Base-by-base conservation (phyloP, 345 rosid genomes). In the Murraya paniculata region DNA sequence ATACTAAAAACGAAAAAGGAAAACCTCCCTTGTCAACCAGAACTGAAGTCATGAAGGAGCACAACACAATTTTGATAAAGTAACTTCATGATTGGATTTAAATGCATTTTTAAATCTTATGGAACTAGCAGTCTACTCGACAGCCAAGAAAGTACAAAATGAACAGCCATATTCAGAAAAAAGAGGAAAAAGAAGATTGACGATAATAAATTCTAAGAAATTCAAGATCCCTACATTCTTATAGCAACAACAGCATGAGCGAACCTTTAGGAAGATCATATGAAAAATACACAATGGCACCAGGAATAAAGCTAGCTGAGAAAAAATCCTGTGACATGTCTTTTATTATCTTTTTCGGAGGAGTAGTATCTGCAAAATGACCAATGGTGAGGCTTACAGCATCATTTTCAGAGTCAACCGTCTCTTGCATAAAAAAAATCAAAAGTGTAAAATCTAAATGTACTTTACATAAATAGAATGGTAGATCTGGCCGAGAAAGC, bases 231-330 rank as follows among this genome's bases (percentile, higher is more conserved):
- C 57, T 13, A 25, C 16, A 39, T 14, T 68, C 24, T 72, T 56
- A 56, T 21, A 18, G 8, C 50, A 73, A 25, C 18, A 8, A 71
- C 74, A 66, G 27, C 22, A 77, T n/a, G 64, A 25, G 77, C 88
- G 77, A 80, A 91, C 97, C 94, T 84, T 87, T 88, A 7, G 92
- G 90, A 33, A 79, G 73, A 79, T 91, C 88, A 71, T 88, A 87
- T 58, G 94, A 89, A 77, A 93, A 96, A 82, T 96, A 92, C 60
- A 94, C 93, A 74, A 96, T 90, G 68, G 97, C 98, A 64, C 99
- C 98, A 56, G 98, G 99, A 87, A 96, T 38, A 77, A 96, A 92
- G 56, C 98, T 94, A 74, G 97, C 92, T 4, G 95, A 76, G 88
- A 82, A 91, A 70, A 92, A 91, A 84, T 96, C 99, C 78, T 81